Conservation (phyloP, 768 basidiomycete species). For the Tulasnella sp. region DNA sequence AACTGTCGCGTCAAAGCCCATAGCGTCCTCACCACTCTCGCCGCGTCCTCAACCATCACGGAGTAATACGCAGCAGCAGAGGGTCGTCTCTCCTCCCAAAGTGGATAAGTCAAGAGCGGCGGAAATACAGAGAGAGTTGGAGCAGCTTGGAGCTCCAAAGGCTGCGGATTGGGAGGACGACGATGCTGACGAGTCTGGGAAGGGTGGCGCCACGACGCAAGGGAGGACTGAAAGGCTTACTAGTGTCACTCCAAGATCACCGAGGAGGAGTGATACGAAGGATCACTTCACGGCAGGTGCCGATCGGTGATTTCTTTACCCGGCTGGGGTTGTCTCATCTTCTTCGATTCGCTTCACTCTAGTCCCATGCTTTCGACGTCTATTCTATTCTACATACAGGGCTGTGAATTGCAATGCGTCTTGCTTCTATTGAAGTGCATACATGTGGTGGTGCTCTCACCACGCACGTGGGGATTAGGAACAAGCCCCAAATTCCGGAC, state of each 20-base stretch:
- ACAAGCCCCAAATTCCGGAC: too few species aligned
- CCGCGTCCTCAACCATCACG: not conserved
- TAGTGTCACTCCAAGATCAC: not conserved
- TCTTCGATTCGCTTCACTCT: too few species aligned
- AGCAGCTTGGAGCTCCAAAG: not conserved
- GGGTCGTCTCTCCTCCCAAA: not conserved
- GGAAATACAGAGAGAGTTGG: conserved; percentile 14
- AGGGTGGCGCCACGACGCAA: not conserved
- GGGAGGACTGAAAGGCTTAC: not conserved
- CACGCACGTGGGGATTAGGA: too few species aligned
- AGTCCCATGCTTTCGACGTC: too few species aligned
- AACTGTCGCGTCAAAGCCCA: not conserved
- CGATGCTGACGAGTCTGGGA: conserved; percentile 16
- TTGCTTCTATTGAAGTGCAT: too few species aligned
- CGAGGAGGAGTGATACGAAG: not conserved
- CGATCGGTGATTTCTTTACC: not conserved
- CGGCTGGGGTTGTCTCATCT: not conserved
- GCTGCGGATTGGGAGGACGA: conserved; percentile 17
- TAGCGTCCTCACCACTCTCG: not conserved
- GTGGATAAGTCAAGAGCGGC: conserved; percentile 3
- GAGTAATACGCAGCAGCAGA: not conserved
- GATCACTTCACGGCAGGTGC: not conserved
- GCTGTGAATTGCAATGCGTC: too few species aligned
- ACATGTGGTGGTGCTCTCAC: too few species aligned
- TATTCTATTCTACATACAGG: too few species aligned